phyloP scores from a whole-genome alignment of 1,284 basidiomycete genomes.

The Heimioporus retisporus region DNA sequence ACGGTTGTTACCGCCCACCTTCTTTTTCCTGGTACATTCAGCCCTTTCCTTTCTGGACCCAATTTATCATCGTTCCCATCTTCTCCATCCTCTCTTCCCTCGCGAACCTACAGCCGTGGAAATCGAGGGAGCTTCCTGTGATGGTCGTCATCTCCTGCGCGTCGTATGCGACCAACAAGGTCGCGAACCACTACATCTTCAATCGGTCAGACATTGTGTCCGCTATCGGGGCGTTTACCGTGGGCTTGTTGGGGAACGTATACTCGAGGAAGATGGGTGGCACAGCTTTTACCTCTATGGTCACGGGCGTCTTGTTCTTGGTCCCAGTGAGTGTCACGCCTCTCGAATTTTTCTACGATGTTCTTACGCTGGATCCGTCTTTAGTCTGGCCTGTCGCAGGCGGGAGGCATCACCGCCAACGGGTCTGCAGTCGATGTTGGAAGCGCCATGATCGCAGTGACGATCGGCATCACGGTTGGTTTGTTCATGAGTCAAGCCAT shows the following conservation, averaged over 20 bases:
- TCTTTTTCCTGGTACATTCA: constrained; percentile 82
- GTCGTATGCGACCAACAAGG: constrained; percentile 81
- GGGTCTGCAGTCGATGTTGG: constrained; percentile 81
- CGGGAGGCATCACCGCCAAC: constrained; percentile 81
- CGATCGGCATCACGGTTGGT: constrained; percentile 93
- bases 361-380: constrained; percentile 14
- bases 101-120: constrained; percentile 81
- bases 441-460: constrained; percentile 88
- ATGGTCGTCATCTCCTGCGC: constrained; percentile 91
- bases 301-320: constrained; percentile 87
- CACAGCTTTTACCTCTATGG: constrained; percentile 92
- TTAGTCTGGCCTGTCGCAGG: constrained; percentile 88
- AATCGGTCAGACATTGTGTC: constrained; percentile 87
- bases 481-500: constrained; percentile 89
- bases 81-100: constrained; percentile 83
- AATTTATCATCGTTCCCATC: constrained; percentile 84
- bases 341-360: neutral
- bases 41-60: constrained; percentile 80
- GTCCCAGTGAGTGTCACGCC: constrained; percentile 70
- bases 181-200: constrained; percentile 88
- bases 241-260: constrained; percentile 84
- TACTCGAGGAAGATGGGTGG: constrained; percentile 91
- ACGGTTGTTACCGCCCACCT: constrained; percentile 77
- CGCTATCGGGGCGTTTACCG: constrained; percentile 89
- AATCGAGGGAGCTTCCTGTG: constrained; percentile 76